Evolutionary conservation across 768 basidiomycete species (phyloP), one percentile per base, ranked within the genome.

Genomic region (Candolleomyces efflorescens): DNA sequence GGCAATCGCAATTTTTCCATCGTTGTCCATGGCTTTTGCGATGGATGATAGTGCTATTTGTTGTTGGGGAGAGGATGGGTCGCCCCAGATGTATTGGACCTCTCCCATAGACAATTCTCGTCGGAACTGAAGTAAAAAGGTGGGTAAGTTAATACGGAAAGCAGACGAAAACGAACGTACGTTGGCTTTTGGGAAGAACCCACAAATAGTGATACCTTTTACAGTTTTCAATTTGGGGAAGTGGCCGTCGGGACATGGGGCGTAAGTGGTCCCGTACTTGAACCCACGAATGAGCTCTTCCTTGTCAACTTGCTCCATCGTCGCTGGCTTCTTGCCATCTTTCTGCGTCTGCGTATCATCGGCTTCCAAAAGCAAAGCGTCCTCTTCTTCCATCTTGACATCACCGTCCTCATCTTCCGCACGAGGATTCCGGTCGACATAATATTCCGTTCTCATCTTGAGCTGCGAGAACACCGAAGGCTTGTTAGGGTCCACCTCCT

Each of bases 261-360:
- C 89, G 70, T 92, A 94, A 0, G 90, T 89, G 2, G 92, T 81
- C 18, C 95, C 95, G 65, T 97, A 96, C 72, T 90, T 90, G 77
- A 90, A 95, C 1, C 92, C 93, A 62, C 79, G 75, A 22, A 92
- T 77, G 7, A 94, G 83, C 38, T 93, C 81, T 63, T 92, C 89
- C 70, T 88, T 89, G 67, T 90, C 86, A 5, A 91, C 82, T 59
- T 80, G 82, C 64, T 82, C 79, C 23, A 76, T 56, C 15, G 67
- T 69, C 10, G 72, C 70, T 23, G n/a, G n/a, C n/a, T 72, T 70
- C 45, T 76, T 74, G 23, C 68, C 68, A 22, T 69, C 65, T 41
- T 72, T 67, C 38, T 64, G 59, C 22, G 71, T 73, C 7, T 64
- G 57, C 15, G 67, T 67, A 11, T 65, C 26, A 56, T 71, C 62